phyloP scores from a whole-genome alignment of 1,139 yeast genomes.

The Candida frijolesensis region DNA sequence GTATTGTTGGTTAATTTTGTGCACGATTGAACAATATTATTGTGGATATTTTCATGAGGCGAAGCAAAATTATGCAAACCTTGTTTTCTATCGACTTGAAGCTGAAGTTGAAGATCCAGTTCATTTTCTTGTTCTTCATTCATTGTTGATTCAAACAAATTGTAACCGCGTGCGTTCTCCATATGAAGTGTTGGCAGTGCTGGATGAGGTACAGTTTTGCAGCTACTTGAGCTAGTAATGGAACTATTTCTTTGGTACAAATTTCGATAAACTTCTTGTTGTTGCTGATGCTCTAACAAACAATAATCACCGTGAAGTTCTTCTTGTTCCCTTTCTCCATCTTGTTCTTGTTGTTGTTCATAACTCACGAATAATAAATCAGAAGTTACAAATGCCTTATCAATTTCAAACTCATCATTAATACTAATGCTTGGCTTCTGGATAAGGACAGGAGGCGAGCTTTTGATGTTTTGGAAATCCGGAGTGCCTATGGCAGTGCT shows the following conservation, averaged over 20 bases:
- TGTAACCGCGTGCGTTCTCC: neutral
- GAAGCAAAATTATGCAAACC: neutral
- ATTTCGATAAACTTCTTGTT: slow-evolving; percentile 14
- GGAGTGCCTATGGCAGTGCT: neutral
- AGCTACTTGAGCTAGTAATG: slow-evolving; percentile 4
- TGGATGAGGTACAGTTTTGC: neutral
- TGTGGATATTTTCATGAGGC: neutral
- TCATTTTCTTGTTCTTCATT: neutral
- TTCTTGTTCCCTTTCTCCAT: neutral
- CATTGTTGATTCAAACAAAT: neutral
- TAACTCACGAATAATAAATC: slow-evolving; percentile 13
- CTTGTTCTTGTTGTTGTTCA: neutral
- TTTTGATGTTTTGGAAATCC: slow-evolving; percentile 5
- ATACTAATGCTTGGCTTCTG: neutral
- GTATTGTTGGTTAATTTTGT: neutral
- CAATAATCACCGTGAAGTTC: slow-evolving; percentile 7
- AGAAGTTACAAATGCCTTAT: slow-evolving; percentile 24
- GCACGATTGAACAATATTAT: neutral
- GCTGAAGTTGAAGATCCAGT: neutral
- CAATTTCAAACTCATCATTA: slow-evolving; percentile 19
- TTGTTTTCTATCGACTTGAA: neutral
- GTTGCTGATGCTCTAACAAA: too few relatives aligned
- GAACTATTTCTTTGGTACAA: slow-evolving; percentile 16
- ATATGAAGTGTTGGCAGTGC: neutral
- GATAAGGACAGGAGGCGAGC: slow-evolving; percentile 11